Base-by-base conservation (phyloP, 164 flowering plant species). In the Brasenia schreberi region DNA sequence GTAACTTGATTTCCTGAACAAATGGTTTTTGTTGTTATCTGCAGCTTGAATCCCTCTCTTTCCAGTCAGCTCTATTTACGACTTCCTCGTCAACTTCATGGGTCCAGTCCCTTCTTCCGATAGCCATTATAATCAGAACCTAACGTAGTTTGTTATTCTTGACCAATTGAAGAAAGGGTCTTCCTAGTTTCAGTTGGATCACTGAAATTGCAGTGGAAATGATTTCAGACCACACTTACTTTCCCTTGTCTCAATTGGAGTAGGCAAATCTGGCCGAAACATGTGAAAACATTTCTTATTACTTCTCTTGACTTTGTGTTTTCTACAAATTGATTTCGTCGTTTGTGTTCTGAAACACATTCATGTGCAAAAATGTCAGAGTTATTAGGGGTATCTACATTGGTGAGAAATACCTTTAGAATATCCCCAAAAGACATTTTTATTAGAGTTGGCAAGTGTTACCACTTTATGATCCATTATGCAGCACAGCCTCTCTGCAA, bases 31-130 rank as follows among this genome's bases (percentile, higher is more conserved):
- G 0, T 59, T 82, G 3, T 80, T 80, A 5, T 85, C 87, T 0
- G 86, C 82, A 69, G 12, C 86, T n/a, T 83, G 86, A 79, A 82
- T 83, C 66, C 90, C 90, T 14, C 63, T 83, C 3, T 82, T 80
- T 78, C 82, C 78, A 77, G 79, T 86, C 75, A 69, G 81, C 10
- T 77, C 81, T 33, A 67, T 78, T 65, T 82, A 84, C 72, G 68
- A 64, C 59, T 73, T 78, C 67, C 83, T 84, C 45, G 68, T 76
- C 17, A 71, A 77, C 68, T 76, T 85, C 19, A 79, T 61, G 59
- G 77, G 74, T 17, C 83, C 82, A 6, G 65, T 77, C 12, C 11
- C 43, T 0, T 18, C n/a, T 0, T 81, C 81, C 12, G 78, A 82
- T 9, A 85, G 82, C n/a, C 69, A 82, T 14, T 84, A 81, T 78